Evolutionary conservation across 306 rosid species (phyloP), one percentile per base, ranked within the genome.

Genomic region (Citrullus mucosospermus): DNA sequence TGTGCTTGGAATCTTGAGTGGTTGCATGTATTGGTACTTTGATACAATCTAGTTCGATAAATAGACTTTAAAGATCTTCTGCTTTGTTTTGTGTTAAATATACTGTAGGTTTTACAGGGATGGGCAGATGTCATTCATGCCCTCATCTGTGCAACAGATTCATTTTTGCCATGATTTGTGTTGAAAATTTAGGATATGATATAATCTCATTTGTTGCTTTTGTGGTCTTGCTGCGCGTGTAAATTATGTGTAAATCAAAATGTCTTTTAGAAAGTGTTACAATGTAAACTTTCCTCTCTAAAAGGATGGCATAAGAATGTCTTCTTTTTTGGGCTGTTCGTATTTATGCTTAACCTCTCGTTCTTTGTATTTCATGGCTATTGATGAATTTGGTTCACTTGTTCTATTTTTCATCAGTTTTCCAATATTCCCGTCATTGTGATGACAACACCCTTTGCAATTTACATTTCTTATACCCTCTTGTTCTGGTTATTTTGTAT

Each of bases 381-480:
- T 20, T 16, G 9, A 73, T 14, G 55, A 28, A 32, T 30, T 73
- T 50, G 60, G 61, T 73, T 73, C 22, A 73, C 8, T 72, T 51
- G 59, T 73, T 51, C 78, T 8, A 73, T 16, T 73, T 13, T 73
- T 73, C 78, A 51, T 73, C 25, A 50, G 28, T 74, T 74, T 74
- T 46, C 22, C 28, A 46, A 13, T 43, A 70, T 20, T 46, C 32
- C 36, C 57, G 12, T 14, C 39, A 6, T 70, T 11, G 57, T 6
- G 20, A 6, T 6, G 12, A 5, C 36, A 5, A 70, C 20, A 20
- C 56, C 51, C 51, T 44, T 22, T 14, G 25, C 20, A 69, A 69
- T 41, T 65, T 69, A n/a, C 55, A 14, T 20, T 41, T 73, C 60
- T 13, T 51, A 9, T 53, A 9, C 30, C 17, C 22, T 72, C 60